These are phyloP conservation scores for Anaeromyces robustus DNA, from an alignment of 192 early-diverging fungal genomes.

Conservation along the genomic window DNA sequence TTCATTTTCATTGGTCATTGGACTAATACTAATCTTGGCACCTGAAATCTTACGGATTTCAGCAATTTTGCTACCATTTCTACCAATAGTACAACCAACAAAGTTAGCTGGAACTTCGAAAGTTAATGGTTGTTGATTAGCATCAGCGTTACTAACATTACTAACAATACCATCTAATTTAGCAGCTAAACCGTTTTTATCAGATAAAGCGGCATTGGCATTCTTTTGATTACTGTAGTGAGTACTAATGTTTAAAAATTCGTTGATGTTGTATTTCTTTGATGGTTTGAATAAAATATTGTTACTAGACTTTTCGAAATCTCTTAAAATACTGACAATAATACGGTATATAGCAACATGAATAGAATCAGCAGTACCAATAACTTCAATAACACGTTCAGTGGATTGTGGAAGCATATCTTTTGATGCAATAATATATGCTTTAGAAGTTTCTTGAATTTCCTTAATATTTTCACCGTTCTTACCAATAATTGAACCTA, in stretches of 20 bases:
- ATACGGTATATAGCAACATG: background rate
- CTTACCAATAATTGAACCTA: conserved; percentile 89
- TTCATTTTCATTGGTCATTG: background rate
- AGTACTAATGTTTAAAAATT: background rate
- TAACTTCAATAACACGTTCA: conserved; percentile 78
- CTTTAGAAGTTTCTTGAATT: conserved; percentile 80
- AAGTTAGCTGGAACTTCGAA: background rate
- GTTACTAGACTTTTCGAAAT: background rate
- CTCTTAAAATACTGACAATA: background rate
- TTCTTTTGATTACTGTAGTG: background rate
- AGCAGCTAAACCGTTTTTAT: background rate
- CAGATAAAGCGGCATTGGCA: background rate
- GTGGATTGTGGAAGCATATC: conserved; percentile 85
- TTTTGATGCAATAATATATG: conserved; percentile 72
- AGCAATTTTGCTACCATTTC: conserved; percentile 83
- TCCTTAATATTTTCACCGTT: conserved; percentile 87
- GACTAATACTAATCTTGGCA: conserved; percentile 35
- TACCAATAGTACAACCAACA: conserved; percentile 46
- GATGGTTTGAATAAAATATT: background rate
- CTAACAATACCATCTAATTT: background rate
- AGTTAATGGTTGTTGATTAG: background rate
- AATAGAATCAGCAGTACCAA: conserved; percentile 70
- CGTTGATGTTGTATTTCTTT: background rate
- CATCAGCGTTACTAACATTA: background rate
- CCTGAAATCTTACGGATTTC: conserved; percentile 81